Evolutionary conservation across 164 flowering plant genomes (phyloP).

Genomic region (Aristolochia californica): DNA sequence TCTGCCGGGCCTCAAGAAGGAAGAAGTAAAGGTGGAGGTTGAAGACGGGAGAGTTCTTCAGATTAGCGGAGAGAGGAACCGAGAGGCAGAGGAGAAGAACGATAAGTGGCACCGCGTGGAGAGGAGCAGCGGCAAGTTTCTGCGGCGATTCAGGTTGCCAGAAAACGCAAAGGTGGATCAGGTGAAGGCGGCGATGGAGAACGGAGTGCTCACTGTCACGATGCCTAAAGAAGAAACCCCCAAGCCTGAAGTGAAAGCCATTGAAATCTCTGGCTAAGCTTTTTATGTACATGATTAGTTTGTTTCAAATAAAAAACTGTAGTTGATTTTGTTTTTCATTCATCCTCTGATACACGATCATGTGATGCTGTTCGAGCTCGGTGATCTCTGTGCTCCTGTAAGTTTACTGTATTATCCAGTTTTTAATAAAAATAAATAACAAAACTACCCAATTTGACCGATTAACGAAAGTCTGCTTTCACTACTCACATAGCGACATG

Average conservation of each 20-base stretch:
- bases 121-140: constrained; percentile 22
- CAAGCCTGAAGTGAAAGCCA: neutral
- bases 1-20: constrained; percentile 5
- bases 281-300: no score
- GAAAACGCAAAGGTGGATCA: constrained; percentile 19
- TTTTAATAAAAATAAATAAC: no score
- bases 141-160: constrained; percentile 24
- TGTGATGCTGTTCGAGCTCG: no score
- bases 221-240: no score
- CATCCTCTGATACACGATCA: no score
- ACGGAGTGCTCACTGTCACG: constrained; percentile 17
- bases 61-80: constrained; percentile 22
- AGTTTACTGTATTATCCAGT: no score
- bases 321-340: no score
- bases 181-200: constrained; percentile 21
- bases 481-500: no score
- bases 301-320: no score
- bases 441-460: no score
- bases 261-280: neutral
- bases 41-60: constrained; percentile 14
- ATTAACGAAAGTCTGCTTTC: no score
- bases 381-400: no score
- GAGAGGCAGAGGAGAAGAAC: constrained; percentile 22
- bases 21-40: constrained; percentile 6
- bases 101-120: constrained; percentile 20